These are phyloP conservation scores for Neospermospora avenae DNA, from an alignment of 2,329 filamentous ascomycete genomes.

Conservation along the genomic window DNA sequence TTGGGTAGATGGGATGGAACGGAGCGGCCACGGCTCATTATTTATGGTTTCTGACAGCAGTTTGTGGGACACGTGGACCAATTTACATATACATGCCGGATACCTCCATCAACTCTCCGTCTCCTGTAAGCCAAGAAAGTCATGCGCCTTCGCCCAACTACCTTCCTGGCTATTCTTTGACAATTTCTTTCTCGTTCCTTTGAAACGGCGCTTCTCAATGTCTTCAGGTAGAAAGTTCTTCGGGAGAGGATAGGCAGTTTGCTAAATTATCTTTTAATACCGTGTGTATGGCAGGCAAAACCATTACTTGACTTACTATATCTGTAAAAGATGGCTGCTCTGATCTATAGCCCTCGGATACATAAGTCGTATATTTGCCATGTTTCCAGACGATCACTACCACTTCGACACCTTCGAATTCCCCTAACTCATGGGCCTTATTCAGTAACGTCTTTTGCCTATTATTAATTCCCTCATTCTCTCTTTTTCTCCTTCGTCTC, in stretches of 20 bases:
- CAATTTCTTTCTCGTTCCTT: neutral
- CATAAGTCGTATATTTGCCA: neutral
- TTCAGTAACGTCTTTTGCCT: neutral
- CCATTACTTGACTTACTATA: neutral
- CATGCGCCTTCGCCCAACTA: neutral
- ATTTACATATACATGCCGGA: too few relatives aligned
- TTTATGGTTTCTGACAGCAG: conserved; percentile 33
- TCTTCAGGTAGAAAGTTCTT: neutral
- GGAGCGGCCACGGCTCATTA: conserved; percentile 46
- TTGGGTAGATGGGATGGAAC: conserved; percentile 47
- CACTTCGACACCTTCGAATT: conserved; percentile 1
- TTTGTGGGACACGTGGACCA: neutral
- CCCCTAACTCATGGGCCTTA: neutral
- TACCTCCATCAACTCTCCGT: too few relatives aligned
- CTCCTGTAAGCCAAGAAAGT: too few relatives aligned
- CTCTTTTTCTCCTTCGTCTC: neutral
- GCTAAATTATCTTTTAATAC: neutral
- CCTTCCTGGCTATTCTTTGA: neutral
- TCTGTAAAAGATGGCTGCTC: neutral
- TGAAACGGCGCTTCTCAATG: neutral
- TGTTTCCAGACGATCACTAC: neutral
- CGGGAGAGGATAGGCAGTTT: neutral
- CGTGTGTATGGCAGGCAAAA: neutral
- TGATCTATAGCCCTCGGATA: neutral
- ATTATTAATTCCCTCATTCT: neutral